Evolutionary conservation across 106 monocot species (phyloP), one percentile per base, ranked within the genome.

Genomic region (Dioscorea dumetorum): DNA sequence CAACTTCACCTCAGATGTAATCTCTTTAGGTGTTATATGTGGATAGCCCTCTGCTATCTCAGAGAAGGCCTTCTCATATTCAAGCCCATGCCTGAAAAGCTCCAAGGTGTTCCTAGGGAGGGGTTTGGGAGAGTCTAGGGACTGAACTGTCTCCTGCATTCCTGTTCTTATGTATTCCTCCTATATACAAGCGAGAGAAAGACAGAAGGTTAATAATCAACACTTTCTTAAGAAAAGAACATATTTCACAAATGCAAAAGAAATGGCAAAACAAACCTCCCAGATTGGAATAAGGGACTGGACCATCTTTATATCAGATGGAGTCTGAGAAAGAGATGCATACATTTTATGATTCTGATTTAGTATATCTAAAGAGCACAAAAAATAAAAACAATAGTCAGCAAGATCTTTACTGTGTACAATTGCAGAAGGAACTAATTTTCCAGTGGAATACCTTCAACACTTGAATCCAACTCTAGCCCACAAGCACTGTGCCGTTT

Each of bases 251-350:
- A 14, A 56, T 64, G 62, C 57, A 68, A 65, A 65, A 61, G 0
- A 72, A 67, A 74, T 22, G 28, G 35, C 33, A 24, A 34, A 76
- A 81, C 76, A 52, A 0, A 91, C 95, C 86, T 92, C 91, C 95
- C 95, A 97, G 73, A 97, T 92, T 63, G 88, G 82, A 58, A 97
- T 22, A 21, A 97, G 89, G 41, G 95, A 97, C 67, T 88, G 91
- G 81, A 97, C 95, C 91, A 97, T 88, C 80, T 84, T 97, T 49
- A 72, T 62, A 20, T 82, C 89, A 1, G 82, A 66, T 17, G 71
- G 68, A 74, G 81, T 72, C 73, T 97, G 91, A 72, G 95, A 97
- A 74, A 97, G 76, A 68, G 95, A 87, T 14, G 88, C 78, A 52
- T 89, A 87, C 60, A 84, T 78, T 78, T 87, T 97, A 72, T 64